Conservation (phyloP, 2,329 filamentous ascomycete genomes). For the Epichloe gansuensis region DNA sequence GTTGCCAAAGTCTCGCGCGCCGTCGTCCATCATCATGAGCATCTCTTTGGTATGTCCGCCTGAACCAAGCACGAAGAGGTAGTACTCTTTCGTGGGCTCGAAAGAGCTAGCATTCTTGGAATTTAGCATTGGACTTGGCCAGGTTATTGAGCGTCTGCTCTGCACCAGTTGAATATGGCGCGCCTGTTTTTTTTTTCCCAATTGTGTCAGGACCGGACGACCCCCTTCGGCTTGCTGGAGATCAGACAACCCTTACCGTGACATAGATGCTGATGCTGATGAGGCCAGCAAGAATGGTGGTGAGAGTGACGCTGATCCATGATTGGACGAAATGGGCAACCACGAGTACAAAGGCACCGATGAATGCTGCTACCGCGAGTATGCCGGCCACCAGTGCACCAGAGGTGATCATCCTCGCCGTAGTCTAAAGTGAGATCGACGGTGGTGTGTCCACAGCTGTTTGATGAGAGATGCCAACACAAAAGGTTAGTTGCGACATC, state of each 20-base stretch:
- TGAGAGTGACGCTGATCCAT: constrained; percentile 4
- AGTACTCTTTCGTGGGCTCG: constrained; percentile 28
- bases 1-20: constrained; percentile 34
- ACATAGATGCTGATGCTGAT: constrained; percentile 16
- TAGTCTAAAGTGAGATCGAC: background rate
- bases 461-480: background rate
- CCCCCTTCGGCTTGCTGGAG: background rate
- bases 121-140: constrained; percentile 3
- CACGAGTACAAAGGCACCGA: background rate
- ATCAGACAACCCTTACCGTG: constrained; percentile 13
- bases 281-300: constrained; percentile 8
- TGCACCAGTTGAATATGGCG: constrained; percentile 18
- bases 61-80: constrained; percentile 76
- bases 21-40: constrained; percentile 63
- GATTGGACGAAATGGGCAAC: background rate
- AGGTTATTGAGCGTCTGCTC: constrained; percentile 10
- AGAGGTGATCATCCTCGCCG: background rate
- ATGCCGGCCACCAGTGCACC: background rate
- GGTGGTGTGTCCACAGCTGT: background rate
- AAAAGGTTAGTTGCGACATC: background rate
- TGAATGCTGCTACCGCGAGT: background rate
- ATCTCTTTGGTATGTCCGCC: constrained; percentile 95
- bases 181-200: constrained; percentile 9
- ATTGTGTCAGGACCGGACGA: background rate
- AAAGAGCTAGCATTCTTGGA: background rate